Conservation (phyloP, 306 rosid species). For the Vicia villosa region DNA sequence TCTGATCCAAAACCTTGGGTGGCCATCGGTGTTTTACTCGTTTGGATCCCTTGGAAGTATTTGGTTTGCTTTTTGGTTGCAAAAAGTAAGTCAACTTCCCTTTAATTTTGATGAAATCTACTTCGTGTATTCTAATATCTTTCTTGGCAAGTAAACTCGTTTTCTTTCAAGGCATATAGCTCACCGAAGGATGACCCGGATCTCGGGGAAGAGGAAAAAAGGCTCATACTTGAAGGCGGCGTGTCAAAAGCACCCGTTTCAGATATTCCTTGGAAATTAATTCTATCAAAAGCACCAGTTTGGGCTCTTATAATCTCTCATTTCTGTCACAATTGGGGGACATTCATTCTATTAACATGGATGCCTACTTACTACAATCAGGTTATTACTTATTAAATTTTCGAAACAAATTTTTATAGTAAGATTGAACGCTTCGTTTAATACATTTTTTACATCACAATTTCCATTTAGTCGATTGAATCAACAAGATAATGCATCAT, state of each 20-base stretch:
- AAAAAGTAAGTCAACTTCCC: slow-evolving; percentile 57
- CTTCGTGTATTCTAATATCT: slow-evolving; percentile 4
- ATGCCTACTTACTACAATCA: slow-evolving; percentile 99
- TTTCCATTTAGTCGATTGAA: not conserved
- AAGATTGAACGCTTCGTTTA: not conserved
- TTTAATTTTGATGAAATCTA: slow-evolving; percentile 22
- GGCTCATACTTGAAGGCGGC: slow-evolving; percentile 64
- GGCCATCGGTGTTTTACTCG: slow-evolving; percentile 95
- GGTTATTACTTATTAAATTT: slow-evolving; percentile 47
- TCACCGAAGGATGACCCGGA: slow-evolving; percentile 86
- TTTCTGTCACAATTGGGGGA: slow-evolving; percentile 97
- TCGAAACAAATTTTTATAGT: not conserved
- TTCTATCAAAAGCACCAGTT: slow-evolving; percentile 89
- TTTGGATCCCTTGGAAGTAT: slow-evolving; percentile 97
- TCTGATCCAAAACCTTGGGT: slow-evolving; percentile 77
- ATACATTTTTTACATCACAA: not conserved
- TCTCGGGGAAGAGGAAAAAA: slow-evolving; percentile 63
- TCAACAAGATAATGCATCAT: slow-evolving; percentile 35
- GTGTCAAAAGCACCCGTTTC: slow-evolving; percentile 72
- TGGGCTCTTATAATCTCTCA: slow-evolving; percentile 97
- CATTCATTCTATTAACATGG: slow-evolving; percentile 95
- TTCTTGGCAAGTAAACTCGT: slow-evolving; percentile 28
- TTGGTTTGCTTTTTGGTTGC: slow-evolving; percentile 89
- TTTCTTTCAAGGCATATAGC: slow-evolving; percentile 71
- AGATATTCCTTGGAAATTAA: slow-evolving; percentile 88